A percentile compares a stretch with the other conserved stretches of the same genome.
Evolutionary conservation across 108 stramenopile genomes (phyloP).

Genomic region (Pseudonitzschia pungens): DNA sequence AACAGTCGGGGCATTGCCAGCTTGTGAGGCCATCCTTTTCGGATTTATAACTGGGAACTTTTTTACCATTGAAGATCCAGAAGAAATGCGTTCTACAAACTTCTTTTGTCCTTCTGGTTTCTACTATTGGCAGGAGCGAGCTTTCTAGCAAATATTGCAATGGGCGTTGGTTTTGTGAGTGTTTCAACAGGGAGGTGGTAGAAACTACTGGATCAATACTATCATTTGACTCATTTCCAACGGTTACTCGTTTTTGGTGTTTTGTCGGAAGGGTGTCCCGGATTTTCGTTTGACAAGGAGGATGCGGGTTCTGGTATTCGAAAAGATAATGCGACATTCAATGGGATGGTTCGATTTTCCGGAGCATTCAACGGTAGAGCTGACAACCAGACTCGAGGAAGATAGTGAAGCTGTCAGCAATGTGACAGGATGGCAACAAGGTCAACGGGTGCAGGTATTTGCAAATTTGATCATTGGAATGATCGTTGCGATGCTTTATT

Average conservation of each 20-base stretch:
- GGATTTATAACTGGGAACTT: slow-evolving; percentile 6
- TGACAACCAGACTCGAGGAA: neutral
- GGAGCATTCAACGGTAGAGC: slow-evolving; percentile 3
- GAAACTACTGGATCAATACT: neutral
- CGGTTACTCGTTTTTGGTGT: neutral
- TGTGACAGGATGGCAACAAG: slow-evolving; percentile 11
- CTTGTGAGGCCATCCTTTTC: slow-evolving; percentile 11
- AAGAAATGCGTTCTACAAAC: slow-evolving; percentile 5
- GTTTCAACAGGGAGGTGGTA: neutral
- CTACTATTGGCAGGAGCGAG: slow-evolving; percentile 6
- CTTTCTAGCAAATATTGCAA: slow-evolving; percentile 10
- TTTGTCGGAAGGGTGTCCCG: slow-evolving; percentile 1
- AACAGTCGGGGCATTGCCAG: slow-evolving; percentile 4
- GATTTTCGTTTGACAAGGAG: slow-evolving; percentile 7
- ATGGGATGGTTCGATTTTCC: slow-evolving; percentile 16
- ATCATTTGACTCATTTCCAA: neutral
- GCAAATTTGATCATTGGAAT: slow-evolving; percentile 53
- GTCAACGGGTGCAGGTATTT: slow-evolving; percentile 19
- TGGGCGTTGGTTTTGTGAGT: slow-evolving; percentile 15
- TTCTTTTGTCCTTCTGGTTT: neutral
- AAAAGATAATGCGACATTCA: neutral
- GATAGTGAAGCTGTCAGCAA: slow-evolving; percentile 5
- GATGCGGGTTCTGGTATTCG: neutral
- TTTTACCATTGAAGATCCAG: neutral
- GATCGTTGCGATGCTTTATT: slow-evolving; percentile 46